These are phyloP conservation scores for Hypoxylon lenormandii DNA, from an alignment of 495 filamentous ascomycete species.

Conservation along the genomic window DNA sequence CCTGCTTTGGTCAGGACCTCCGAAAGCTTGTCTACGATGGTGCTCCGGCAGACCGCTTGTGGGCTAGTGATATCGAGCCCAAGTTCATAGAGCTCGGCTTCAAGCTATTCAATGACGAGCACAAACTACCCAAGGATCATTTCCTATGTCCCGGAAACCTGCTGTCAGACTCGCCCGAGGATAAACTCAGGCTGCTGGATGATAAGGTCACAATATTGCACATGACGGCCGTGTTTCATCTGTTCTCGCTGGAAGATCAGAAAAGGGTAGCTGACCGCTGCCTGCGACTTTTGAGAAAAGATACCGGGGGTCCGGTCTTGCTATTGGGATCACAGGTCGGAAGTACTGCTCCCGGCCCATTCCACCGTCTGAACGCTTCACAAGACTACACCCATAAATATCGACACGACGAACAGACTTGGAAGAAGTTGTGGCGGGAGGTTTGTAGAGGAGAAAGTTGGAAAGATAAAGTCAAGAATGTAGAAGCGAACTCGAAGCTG, in stretches of 20 bases:
- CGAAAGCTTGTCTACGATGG: constrained; percentile 63
- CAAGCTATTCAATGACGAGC: constrained; percentile 52
- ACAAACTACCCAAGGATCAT: constrained; percentile 58
- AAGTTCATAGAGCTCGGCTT: constrained; percentile 66
- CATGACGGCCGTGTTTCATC: constrained; percentile 43
- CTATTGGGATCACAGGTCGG: constrained; percentile 49
- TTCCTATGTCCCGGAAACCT: constrained; percentile 51
- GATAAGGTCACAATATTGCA: constrained; percentile 44
- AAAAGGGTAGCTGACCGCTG: constrained; percentile 36
- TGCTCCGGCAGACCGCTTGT: constrained; percentile 55
- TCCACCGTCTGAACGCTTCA: neutral
- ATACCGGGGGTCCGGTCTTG: constrained; percentile 39
- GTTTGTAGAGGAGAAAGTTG: constrained; percentile 25
- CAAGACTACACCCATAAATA: constrained; percentile 20
- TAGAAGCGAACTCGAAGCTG: constrained; percentile 42
- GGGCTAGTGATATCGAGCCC: constrained; percentile 63
- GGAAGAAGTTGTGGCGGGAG: constrained; percentile 43
- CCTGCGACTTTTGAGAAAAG: constrained; percentile 46
- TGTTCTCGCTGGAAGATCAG: constrained; percentile 45
- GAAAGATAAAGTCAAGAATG: constrained; percentile 24
- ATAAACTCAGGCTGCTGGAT: constrained; percentile 29
- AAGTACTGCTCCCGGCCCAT: constrained; percentile 9
- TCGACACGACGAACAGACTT: constrained; percentile 29
- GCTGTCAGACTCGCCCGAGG: constrained; percentile 26
- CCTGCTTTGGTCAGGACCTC: constrained; percentile 65